Base-by-base conservation (phyloP, 306 rosid genomes). In the Dryas drummondii region DNA sequence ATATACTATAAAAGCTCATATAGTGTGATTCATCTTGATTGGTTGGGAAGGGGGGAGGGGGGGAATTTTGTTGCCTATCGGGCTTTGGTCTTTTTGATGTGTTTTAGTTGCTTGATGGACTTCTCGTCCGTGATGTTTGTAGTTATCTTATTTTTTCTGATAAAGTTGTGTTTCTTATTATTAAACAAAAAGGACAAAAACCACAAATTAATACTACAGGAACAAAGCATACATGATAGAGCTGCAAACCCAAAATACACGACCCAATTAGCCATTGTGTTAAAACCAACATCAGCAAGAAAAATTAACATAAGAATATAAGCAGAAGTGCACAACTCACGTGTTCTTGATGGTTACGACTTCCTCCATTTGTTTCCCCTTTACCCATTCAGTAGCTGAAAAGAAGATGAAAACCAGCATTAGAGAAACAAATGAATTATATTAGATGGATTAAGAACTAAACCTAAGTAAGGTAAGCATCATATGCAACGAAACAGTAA, bases 311-410 rank as follows among this genome's bases (percentile, higher is more conserved):
- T 42, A 77, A 16, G 13, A 22, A 2, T 4, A 46, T 2, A 7
- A 12, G 17, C 32, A n/a, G 50, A n/a, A 11, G 10, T 3, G 3
- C 42, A 76, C 56, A 75, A 74, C 93, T 77, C 67, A 87, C 98
- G 98, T 80, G 82, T 91, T 93, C 70, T 86, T 91, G 7, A 93
- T 91, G 5, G 96, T 51, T 27, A 93, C 56, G 69, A 90, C 96
- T 74, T 93, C 97, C 74, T 93, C 97, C 98, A 86, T 87, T 11
- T 86, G 91, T 78, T 78, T 91, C 59, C 97, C 97, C 82, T 93
- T 93, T 19, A 91, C 96, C 98, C 96, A 91, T 71, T 93, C 98
- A 55, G 98, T 89, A 85, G 98, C 98, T 94, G 89, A 68, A 87
- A 32, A 88, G 55, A 40, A 17, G 49, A 82, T 5, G 79, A 59